These are phyloP conservation scores for Quercus lobata DNA, from an alignment of 331 rosid genomes.

Conservation along the genomic window DNA sequence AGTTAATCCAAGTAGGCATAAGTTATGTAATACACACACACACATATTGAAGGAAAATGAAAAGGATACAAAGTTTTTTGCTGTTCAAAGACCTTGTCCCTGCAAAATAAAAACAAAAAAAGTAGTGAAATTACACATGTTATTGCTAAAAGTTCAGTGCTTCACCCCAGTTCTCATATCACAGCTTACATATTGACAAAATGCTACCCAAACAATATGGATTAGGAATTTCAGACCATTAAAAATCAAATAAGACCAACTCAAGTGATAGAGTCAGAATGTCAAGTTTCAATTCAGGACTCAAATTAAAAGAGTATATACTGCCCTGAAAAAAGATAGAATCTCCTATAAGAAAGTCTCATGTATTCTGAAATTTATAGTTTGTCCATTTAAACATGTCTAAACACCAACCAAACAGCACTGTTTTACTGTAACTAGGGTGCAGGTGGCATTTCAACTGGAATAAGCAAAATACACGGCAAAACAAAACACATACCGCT, in stretches of 20 bases:
- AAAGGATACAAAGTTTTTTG: slow-evolving; percentile 88
- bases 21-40: not conserved
- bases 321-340: not conserved
- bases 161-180: not conserved
- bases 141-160: not conserved
- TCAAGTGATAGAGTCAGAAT: not conserved
- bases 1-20: not conserved
- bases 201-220: not conserved
- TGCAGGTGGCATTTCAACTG: not conserved
- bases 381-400: not conserved
- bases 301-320: not conserved
- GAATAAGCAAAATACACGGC: not conserved
- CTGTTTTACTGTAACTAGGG: not conserved
- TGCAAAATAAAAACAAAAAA: slow-evolving; percentile 32
- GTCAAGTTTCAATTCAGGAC: not conserved
- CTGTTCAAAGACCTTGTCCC: slow-evolving; percentile 94
- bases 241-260: not conserved
- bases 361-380: not conserved
- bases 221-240: not conserved
- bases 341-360: not conserved
- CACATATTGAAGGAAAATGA: not conserved
- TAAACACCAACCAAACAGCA: not conserved
- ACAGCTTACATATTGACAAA: not conserved
- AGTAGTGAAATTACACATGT: not conserved
- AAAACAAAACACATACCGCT: slow-evolving; percentile 43